Conservation (phyloP, 2,329 filamentous ascomycete species). For the Colletotrichum gloeosporioides region DNA sequence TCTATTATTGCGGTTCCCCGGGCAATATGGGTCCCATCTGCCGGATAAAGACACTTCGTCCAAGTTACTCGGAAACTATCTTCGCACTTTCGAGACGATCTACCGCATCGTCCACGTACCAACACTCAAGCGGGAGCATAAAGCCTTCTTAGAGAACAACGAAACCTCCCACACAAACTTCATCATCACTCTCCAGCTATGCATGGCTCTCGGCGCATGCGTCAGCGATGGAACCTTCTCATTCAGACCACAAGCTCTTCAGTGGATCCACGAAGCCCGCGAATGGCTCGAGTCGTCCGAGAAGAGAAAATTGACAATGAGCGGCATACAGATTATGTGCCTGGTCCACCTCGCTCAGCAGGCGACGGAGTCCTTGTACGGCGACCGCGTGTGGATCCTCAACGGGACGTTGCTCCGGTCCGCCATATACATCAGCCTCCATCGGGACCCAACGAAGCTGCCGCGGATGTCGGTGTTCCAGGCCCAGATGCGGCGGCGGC, state of each 20-base stretch:
- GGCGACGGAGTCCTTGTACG: conserved; percentile 22
- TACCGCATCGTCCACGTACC: conserved; percentile 47
- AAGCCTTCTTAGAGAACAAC: conserved; percentile 14
- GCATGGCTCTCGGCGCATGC: conserved; percentile 25
- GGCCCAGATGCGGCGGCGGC: conserved; percentile 33
- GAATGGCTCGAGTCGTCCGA: conserved; percentile 26
- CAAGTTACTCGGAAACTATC: conserved; percentile 38
- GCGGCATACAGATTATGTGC: conserved; percentile 34
- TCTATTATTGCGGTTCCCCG: conserved; percentile 32
- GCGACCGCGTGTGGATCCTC: conserved; percentile 31
- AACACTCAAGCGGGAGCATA: conserved; percentile 42
- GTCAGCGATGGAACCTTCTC: conserved; percentile 26
- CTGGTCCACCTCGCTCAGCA: conserved; percentile 30
- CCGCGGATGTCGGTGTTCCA: conserved; percentile 29
- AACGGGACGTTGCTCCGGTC: conserved; percentile 32
- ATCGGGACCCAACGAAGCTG: conserved; percentile 34
- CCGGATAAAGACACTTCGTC: conserved; percentile 43
- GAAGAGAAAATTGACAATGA: conserved; percentile 29
- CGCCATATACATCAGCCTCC: conserved; percentile 37
- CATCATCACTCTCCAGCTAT: conserved; percentile 24
- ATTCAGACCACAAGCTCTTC: conserved; percentile 9
- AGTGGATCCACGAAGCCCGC: conserved; percentile 28
- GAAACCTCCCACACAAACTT: conserved; percentile 24
- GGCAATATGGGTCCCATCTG: conserved; percentile 43
- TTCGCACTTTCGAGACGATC: conserved; percentile 46